A percentile compares a stretch with the other conserved stretches of the same genome.
Evolutionary conservation across 2,329 filamentous ascomycete genomes (phyloP).

Genomic region (Stachybotrys elegans): DNA sequence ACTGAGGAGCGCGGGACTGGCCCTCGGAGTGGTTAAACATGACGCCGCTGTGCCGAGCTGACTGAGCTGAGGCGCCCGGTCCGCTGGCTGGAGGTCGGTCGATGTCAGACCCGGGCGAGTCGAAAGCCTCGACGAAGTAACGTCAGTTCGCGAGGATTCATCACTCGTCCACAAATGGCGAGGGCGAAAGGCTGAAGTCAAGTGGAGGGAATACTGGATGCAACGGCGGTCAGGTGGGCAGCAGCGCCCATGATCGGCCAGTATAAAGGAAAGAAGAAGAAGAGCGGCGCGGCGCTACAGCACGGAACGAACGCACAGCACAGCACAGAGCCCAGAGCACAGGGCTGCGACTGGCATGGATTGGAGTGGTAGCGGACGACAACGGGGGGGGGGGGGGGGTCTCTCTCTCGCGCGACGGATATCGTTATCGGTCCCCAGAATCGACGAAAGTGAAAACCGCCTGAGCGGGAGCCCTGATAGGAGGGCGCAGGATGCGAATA

Average conservation of each 20-base stretch:
- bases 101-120: conserved; percentile 32
- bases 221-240: conserved; percentile 24
- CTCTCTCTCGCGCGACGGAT: conserved; percentile 9
- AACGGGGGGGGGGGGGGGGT: background rate
- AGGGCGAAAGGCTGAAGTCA: conserved; percentile 21
- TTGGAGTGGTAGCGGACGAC: too few species aligned
- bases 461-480: conserved; percentile 3
- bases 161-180: conserved; percentile 27
- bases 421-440: conserved; percentile 29
- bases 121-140: conserved; percentile 30
- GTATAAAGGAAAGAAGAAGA: conserved; percentile 18
- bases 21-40: conserved; percentile 32
- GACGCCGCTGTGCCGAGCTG: conserved; percentile 25
- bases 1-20: conserved; percentile 24
- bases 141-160: conserved; percentile 30
- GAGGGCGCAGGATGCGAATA: conserved; percentile 9
- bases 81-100: conserved; percentile 27
- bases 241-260: conserved; percentile 31
- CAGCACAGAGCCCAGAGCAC: too few species aligned
- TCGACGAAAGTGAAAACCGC: conserved; percentile 20
- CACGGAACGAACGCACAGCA: too few species aligned
- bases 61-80: conserved; percentile 24
- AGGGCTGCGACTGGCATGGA: too few species aligned
- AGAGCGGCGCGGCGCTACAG: too few species aligned
- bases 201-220: conserved; percentile 25